phyloP scores from a whole-genome alignment of 108 stramenopile species.

The Cyclotella baltica region DNA sequence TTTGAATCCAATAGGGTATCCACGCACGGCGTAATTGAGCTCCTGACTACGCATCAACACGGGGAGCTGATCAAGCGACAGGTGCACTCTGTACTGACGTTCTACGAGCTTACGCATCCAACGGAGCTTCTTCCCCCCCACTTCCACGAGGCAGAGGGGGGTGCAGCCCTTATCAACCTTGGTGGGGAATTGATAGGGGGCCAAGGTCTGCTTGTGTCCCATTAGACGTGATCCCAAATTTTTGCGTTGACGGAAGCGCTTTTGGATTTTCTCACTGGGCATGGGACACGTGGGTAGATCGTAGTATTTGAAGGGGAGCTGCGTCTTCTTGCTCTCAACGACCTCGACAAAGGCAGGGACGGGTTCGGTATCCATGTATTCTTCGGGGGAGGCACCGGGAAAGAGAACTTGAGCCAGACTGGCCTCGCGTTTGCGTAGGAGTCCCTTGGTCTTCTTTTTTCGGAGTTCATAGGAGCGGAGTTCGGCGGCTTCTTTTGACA shows the following conservation, averaged over 20 bases:
- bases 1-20: slow-evolving; percentile 87
- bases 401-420: slow-evolving; percentile 78
- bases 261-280: slow-evolving; percentile 50
- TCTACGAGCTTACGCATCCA: slow-evolving; percentile 89
- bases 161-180: slow-evolving; percentile 63
- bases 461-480: slow-evolving; percentile 38
- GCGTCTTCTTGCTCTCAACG: slow-evolving; percentile 82
- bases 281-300: slow-evolving; percentile 87
- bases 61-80: slow-evolving; percentile 86
- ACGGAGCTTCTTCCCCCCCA: slow-evolving; percentile 67
- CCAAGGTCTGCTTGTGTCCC: slow-evolving; percentile 72
- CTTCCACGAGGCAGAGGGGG: slow-evolving; percentile 62
- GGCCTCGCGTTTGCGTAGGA: slow-evolving; percentile 65
- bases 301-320: slow-evolving; percentile 96
- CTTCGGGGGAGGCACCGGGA: slow-evolving; percentile 80
- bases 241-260: slow-evolving; percentile 61
- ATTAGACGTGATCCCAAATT: slow-evolving; percentile 80
- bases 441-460: slow-evolving; percentile 73
- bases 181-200: slow-evolving; percentile 68
- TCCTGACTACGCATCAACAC: slow-evolving; percentile 82
- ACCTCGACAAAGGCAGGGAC: slow-evolving; percentile 78
- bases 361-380: slow-evolving; percentile 61
- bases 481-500: slow-evolving; percentile 55
- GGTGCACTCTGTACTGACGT: slow-evolving; percentile 95
- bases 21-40: slow-evolving; percentile 82